These are phyloP conservation scores for Exophiala sp. DNA, from an alignment of 2,329 filamentous ascomycete genomes.

Conservation along the genomic window DNA sequence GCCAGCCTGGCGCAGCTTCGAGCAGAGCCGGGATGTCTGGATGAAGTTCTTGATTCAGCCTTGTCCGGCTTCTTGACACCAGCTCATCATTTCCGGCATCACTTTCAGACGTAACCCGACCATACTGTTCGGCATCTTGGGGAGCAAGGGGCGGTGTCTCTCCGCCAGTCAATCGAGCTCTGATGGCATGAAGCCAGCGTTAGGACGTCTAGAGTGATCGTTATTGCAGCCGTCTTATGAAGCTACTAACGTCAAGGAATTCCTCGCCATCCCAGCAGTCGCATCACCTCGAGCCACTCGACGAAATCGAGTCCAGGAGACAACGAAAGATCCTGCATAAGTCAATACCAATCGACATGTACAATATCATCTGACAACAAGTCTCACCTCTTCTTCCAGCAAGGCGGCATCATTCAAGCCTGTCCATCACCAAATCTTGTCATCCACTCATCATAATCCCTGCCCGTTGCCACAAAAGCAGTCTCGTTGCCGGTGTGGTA, in stretches of 20 bases:
- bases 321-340: not conserved
- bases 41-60: not conserved
- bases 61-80: not conserved
- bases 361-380: not conserved
- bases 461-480: not conserved
- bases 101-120: too few relatives aligned
- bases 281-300: not conserved
- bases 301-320: not conserved
- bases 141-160: not conserved
- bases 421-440: not conserved
- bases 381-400: slow-evolving; percentile 1
- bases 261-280: too few relatives aligned
- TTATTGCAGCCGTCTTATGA: not conserved
- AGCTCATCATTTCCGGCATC: not conserved
- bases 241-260: not conserved
- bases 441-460: not conserved
- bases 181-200: not conserved
- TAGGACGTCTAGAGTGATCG: not conserved
- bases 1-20: not conserved
- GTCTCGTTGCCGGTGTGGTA: not conserved
- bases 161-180: not conserved
- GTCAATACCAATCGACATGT: not conserved
- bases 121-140: not conserved
- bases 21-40: not conserved
- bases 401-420: not conserved